These are phyloP conservation scores for Ceratonia siliqua DNA, from an alignment of 306 rosid species.

Conservation along the genomic window DNA sequence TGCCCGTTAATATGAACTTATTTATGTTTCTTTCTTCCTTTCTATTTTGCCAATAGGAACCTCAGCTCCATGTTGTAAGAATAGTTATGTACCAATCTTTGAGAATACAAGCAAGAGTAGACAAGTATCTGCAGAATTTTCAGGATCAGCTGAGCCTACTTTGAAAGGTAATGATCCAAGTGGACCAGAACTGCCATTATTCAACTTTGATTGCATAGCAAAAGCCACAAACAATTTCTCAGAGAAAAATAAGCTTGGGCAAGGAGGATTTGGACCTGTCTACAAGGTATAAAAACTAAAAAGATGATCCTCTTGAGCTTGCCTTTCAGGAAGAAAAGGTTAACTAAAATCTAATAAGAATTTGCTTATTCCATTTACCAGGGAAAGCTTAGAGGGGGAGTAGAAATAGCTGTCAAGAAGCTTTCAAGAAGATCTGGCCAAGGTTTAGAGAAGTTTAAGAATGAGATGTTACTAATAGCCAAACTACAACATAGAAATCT, in stretches of 20 bases:
- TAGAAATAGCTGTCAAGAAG: conserved; percentile 65
- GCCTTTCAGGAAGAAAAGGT: not conserved
- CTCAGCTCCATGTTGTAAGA: conserved; percentile 37
- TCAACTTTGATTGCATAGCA: conserved; percentile 52
- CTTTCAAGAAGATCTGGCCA: conserved; percentile 66
- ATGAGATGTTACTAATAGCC: conserved; percentile 65
- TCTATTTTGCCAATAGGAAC: conserved; percentile 41
- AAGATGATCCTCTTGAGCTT: not conserved
- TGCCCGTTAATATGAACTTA: too few relatives aligned
- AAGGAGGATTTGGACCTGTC: conserved; percentile 77
- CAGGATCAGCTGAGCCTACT: conserved; percentile 54
- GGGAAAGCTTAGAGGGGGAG: conserved; percentile 58
- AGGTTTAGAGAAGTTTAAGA: conserved; percentile 79
- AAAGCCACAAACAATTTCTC: conserved; percentile 60
- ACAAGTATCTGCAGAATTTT: conserved; percentile 55
- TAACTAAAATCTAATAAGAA: not conserved
- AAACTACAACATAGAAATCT: conserved; percentile 77
- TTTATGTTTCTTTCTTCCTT: not conserved
- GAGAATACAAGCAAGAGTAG: conserved; percentile 37
- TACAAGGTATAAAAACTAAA: too few relatives aligned
- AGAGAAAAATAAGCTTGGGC: conserved; percentile 69
- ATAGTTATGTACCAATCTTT: conserved; percentile 2
- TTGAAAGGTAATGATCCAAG: conserved; percentile 44
- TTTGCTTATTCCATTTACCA: conserved; percentile 21
- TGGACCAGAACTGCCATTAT: conserved; percentile 58